phyloP scores from a whole-genome alignment of 2,329 filamentous ascomycete species.

The Colletotrichum limetticola region DNA sequence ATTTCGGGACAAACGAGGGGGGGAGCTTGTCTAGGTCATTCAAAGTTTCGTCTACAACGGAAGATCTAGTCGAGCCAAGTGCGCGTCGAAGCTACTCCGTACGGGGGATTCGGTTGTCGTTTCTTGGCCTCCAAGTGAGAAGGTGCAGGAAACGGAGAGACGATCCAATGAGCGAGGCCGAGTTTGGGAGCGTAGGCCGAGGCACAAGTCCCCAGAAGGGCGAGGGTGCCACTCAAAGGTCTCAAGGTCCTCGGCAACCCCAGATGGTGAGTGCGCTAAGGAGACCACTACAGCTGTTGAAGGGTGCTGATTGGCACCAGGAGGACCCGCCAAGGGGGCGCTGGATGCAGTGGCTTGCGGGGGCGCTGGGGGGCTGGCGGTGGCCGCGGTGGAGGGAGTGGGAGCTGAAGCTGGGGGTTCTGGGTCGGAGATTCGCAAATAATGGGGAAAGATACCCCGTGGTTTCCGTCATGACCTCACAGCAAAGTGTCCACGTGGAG shows the following conservation, averaged over 20 bases:
- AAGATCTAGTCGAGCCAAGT: neutral
- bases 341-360: constrained; percentile 26
- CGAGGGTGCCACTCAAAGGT: constrained; percentile 24
- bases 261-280: constrained; percentile 20
- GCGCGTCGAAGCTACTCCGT: neutral
- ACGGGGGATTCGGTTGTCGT: neutral
- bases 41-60: neutral
- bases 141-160: constrained; percentile 11
- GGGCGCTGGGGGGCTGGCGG: constrained; percentile 20
- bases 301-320: constrained; percentile 9
- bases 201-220: constrained; percentile 23
- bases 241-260: constrained; percentile 35
- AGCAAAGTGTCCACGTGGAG: constrained; percentile 26
- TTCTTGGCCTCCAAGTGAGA: neutral
- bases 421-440: constrained; percentile 26
- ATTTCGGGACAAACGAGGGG: constrained; percentile 12
- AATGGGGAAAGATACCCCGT: constrained; percentile 19
- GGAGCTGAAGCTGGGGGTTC: constrained; percentile 29
- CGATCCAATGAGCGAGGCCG: constrained; percentile 26
- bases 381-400: constrained; percentile 11
- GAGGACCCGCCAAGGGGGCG: constrained; percentile 14
- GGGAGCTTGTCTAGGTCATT: constrained; percentile 7
- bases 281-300: constrained; percentile 5
- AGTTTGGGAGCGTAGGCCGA: constrained; percentile 32
- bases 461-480: constrained; percentile 31